Conservation (phyloP, 257 asterid species). For the Solanum chmielewskii region DNA sequence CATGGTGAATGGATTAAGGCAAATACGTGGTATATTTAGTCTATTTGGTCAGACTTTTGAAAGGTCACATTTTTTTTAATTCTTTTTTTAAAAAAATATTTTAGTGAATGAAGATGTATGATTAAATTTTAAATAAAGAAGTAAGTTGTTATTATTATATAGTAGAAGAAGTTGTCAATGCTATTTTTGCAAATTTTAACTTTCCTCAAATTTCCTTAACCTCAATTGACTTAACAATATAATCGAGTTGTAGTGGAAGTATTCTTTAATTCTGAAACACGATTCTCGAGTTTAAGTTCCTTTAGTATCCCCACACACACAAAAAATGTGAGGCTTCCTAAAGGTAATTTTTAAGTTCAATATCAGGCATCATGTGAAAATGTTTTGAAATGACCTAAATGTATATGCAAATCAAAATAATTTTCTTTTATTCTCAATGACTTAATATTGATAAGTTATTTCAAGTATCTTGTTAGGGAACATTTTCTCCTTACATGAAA, state of each 20-base stretch:
- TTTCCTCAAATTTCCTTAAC: neutral
- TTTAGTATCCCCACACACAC: too few species aligned
- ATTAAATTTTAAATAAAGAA: neutral
- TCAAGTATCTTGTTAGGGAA: neutral
- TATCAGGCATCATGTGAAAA: too few species aligned
- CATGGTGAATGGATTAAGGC: neutral
- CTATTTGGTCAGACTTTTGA: neutral
- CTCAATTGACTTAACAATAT: neutral
- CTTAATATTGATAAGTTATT: neutral
- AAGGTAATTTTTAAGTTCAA: too few species aligned
- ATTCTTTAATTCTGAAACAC: accelerated
- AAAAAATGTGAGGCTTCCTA: too few species aligned
- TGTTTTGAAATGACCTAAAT: too few species aligned
- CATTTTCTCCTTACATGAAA: too few species aligned
- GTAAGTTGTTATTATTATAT: too few species aligned
- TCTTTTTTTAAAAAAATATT: neutral
- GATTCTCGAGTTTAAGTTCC: too few species aligned
- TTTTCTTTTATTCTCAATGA: neutral
- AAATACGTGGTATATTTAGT: neutral
- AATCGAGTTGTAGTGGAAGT: too few species aligned
- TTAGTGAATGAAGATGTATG: neutral
- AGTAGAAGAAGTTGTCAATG: neutral
- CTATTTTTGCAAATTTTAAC: neutral
- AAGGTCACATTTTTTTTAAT: neutral
- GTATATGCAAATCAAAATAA: neutral